Conservation (phyloP, 805 yeast genomes). For the Diddensiella santjacobensis region DNA sequence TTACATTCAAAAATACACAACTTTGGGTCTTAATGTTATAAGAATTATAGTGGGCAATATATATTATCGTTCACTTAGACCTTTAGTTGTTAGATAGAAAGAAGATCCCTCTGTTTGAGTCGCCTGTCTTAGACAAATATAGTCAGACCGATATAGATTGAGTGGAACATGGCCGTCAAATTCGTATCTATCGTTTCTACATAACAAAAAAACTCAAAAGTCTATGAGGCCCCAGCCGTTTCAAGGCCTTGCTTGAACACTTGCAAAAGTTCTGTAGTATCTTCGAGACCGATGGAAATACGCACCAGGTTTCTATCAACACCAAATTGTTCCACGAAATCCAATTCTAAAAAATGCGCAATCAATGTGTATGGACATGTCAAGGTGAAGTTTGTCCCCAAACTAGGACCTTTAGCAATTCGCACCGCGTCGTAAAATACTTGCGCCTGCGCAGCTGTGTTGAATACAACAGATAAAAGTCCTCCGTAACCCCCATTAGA, state of each 20-base stretch:
- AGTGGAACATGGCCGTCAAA: conserved; percentile 14
- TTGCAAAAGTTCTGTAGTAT: conserved; percentile 50
- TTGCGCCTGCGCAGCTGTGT: conserved; percentile 58
- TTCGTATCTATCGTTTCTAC: neutral
- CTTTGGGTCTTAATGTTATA: no score
- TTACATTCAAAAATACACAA: neutral
- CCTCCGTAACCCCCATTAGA: conserved; percentile 86
- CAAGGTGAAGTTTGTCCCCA: conserved; percentile 85
- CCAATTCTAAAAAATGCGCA: conserved; percentile 80
- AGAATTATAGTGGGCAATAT: no score
- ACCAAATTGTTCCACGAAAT: conserved; percentile 76
- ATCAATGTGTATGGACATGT: conserved; percentile 87
- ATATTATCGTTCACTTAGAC: no score
- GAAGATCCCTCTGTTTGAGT: conserved; percentile 23
- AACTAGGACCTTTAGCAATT: conserved; percentile 82
- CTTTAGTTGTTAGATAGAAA: conserved; percentile 13
- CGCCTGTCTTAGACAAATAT: conserved; percentile 13
- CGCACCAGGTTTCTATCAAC: conserved; percentile 75
- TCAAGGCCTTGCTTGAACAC: conserved; percentile 52
- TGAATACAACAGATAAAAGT: conserved; percentile 67
- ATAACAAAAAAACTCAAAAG: neutral
- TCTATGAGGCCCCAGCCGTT: conserved; percentile 5
- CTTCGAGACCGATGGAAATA: conserved; percentile 83
- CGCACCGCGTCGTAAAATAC: conserved; percentile 68
- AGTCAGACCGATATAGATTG: conserved; percentile 23